Percentiles rank a stretch among this genome's conserved stretches.
Conservation (phyloP, 768 basidiomycete genomes). For the Kwoniella mangroviensis region DNA sequence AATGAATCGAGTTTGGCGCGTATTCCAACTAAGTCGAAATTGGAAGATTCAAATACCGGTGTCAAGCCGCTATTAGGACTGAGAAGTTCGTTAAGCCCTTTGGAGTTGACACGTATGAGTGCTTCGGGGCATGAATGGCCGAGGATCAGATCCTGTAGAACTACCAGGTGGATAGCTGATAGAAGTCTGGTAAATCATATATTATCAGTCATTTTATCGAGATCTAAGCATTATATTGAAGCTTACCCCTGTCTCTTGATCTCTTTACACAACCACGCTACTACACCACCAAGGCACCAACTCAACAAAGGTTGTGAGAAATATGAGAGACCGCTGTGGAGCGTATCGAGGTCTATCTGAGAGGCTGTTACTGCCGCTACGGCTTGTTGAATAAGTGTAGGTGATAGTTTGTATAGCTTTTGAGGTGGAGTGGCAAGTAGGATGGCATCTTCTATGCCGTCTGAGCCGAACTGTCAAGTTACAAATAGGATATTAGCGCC, state of each 20-base stretch:
- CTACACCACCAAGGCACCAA: slow-evolving; percentile 58
- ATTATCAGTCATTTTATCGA: not conserved
- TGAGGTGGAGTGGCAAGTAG: slow-evolving; percentile 54
- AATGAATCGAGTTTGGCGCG: slow-evolving; percentile 29
- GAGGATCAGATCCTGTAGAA: slow-evolving; percentile 46
- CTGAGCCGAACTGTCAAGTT: slow-evolving; percentile 53
- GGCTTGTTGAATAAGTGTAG: slow-evolving; percentile 58
- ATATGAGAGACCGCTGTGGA: slow-evolving; percentile 58
- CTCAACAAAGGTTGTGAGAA: slow-evolving; percentile 59
- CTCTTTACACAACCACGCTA: slow-evolving; percentile 56
- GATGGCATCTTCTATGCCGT: slow-evolving; percentile 56
- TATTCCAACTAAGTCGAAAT: slow-evolving; percentile 38
- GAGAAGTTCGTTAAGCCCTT: slow-evolving; percentile 32
- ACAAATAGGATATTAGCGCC: not conserved
- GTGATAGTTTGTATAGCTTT: slow-evolving; percentile 54
- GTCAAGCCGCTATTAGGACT: slow-evolving; percentile 32
- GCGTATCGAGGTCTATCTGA: slow-evolving; percentile 57
- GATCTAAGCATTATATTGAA: too few species aligned
- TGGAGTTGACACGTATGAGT: slow-evolving; percentile 34
- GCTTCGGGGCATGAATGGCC: slow-evolving; percentile 41
- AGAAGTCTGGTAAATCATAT: slow-evolving; percentile 28
- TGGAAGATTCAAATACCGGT: slow-evolving; percentile 43
- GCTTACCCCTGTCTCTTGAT: slow-evolving; percentile 55
- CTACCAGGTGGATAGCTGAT: slow-evolving; percentile 48
- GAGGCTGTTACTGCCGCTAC: slow-evolving; percentile 52